Conservation (phyloP, 2,329 filamentous ascomycete genomes). For the Myriosclerotinia duriaeana region DNA sequence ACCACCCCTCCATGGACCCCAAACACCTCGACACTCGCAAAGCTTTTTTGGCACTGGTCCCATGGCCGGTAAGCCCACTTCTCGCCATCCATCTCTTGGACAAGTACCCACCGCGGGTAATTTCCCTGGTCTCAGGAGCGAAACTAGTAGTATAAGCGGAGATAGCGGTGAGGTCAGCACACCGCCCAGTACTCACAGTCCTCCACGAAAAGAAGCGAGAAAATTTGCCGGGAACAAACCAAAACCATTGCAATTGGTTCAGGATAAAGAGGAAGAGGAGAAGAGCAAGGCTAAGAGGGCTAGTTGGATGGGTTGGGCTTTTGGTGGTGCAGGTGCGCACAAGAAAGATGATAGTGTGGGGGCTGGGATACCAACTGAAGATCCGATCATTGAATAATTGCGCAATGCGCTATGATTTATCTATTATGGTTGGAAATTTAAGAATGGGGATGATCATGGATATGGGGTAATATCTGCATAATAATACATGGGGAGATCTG, state of each 20-base stretch:
- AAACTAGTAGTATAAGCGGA: slow-evolving; percentile 52
- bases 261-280: slow-evolving; percentile 59
- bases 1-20: slow-evolving; percentile 50
- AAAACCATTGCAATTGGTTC: slow-evolving; percentile 80
- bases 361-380: slow-evolving; percentile 10
- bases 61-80: slow-evolving; percentile 53
- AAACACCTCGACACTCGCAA: slow-evolving; percentile 59
- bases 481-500: slow-evolving; percentile 6
- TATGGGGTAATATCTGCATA: slow-evolving; percentile 4
- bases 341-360: slow-evolving; percentile 17
- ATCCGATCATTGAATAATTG: slow-evolving; percentile 22
- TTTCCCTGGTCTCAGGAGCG: slow-evolving; percentile 63
- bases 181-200: slow-evolving; percentile 49
- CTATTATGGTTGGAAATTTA: not conserved
- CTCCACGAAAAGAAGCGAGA: slow-evolving; percentile 58
- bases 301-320: slow-evolving; percentile 65
- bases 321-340: slow-evolving; percentile 27
- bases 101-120: slow-evolving; percentile 56
- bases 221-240: slow-evolving; percentile 71
- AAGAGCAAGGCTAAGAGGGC: slow-evolving; percentile 55
- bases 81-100: slow-evolving; percentile 52
- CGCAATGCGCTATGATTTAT: not conserved
- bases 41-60: slow-evolving; percentile 60
- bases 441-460: slow-evolving; percentile 4
- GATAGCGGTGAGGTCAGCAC: slow-evolving; percentile 64